Percentiles rank a stretch among this genome's conserved stretches.
These are phyloP conservation scores for Tolypocladium pustulatum DNA, from an alignment of 2,329 filamentous ascomycete species.

Conservation along the genomic window DNA sequence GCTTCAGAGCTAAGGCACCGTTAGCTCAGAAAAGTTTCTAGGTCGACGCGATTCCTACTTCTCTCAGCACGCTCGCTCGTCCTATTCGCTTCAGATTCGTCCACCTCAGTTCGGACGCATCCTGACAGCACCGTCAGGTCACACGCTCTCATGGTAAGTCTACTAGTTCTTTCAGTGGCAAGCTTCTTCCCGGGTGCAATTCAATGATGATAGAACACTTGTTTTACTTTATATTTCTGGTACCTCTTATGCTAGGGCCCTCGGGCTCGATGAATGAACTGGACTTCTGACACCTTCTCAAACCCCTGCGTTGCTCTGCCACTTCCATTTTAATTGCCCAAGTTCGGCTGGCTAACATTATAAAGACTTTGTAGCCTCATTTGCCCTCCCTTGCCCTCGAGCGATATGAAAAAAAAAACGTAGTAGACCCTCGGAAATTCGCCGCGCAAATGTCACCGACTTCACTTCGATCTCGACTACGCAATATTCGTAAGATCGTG, in stretches of 20 bases:
- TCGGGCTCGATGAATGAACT: conserved; percentile 66
- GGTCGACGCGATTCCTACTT: not conserved
- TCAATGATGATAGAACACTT: conserved; percentile 63
- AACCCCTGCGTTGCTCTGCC: not conserved
- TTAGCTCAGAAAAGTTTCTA: not conserved
- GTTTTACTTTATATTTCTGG: conserved; percentile 63
- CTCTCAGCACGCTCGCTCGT: not conserved
- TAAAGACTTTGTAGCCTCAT: conserved; percentile 2
- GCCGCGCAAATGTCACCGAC: not conserved
- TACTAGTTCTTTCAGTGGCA: conserved; percentile 1
- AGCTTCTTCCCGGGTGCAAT: conserved; percentile 4
- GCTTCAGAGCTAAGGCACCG: not conserved
- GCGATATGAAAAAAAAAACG: not conserved
- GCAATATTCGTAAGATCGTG: not conserved
- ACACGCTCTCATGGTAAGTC: conserved; percentile 21
- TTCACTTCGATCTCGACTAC: not conserved
- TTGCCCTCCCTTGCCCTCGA: not conserved
- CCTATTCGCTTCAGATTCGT: not conserved
- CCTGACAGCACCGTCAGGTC: not conserved
- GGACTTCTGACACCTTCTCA: conserved; percentile 62
- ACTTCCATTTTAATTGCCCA: not conserved
- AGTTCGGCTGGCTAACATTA: conserved; percentile 2
- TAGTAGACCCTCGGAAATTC: not conserved
- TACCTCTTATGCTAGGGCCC: conserved; percentile 91
- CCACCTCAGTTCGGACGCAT: not conserved